Evolutionary conservation across 106 monocot species (phyloP).

Genomic region (Agapanthus africanus): DNA sequence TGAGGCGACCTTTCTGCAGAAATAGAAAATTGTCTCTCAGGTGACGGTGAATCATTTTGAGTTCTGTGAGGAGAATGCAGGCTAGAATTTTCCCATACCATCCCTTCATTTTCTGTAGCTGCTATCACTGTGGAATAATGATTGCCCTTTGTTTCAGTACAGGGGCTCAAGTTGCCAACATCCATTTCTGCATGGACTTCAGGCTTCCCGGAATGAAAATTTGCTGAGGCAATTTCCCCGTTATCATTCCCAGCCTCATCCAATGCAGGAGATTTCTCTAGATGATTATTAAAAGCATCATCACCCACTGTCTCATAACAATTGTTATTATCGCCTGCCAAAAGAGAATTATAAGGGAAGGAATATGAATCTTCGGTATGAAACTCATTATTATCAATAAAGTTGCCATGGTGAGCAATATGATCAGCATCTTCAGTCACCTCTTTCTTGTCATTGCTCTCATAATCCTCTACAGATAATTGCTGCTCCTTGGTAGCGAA

Average conservation of each 20-base stretch:
- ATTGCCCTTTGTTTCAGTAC: slow-evolving; percentile 13
- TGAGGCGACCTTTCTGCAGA: slow-evolving; percentile 24
- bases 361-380: slow-evolving; percentile 11
- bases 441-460: slow-evolving; percentile 8
- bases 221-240: slow-evolving; percentile 1
- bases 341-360: slow-evolving; percentile 10
- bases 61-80: too few relatives aligned
- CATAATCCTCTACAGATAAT: neutral
- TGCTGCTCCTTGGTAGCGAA: neutral
- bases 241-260: slow-evolving; percentile 5
- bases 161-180: slow-evolving; percentile 11
- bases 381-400: slow-evolving; percentile 11
- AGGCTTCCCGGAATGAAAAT: slow-evolving; percentile 11
- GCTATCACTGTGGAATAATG: neutral
- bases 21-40: slow-evolving; percentile 29
- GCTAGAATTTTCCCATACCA: too few relatives aligned
- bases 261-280: neutral
- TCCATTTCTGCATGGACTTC: slow-evolving; percentile 17
- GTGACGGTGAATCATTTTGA: slow-evolving; percentile 26
- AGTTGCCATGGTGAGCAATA: neutral
- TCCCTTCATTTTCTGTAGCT: too few relatives aligned
- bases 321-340: too few relatives aligned
- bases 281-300: neutral
- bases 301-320: neutral
- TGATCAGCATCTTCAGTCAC: neutral